phyloP scores from a whole-genome alignment of 176 grass and related monocot genomes.

The Zoysia japonica region DNA sequence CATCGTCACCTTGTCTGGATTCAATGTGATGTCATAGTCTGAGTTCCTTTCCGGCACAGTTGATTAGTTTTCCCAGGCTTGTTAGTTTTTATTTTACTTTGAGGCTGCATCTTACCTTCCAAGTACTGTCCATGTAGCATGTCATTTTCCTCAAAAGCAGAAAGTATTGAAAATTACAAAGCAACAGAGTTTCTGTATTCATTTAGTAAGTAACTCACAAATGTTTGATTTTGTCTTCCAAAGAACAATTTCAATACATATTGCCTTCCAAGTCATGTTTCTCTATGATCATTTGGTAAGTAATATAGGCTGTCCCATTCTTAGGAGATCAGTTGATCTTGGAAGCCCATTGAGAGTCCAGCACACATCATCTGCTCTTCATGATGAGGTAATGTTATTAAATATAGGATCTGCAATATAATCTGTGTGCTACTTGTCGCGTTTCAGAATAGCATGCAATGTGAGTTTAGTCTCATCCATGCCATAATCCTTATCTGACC shows the following conservation, averaged over 20 bases:
- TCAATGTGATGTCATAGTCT: no score
- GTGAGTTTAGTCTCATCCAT: constrained; percentile 1
- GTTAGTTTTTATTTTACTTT: constrained; percentile 26
- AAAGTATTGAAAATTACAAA: constrained; percentile 1
- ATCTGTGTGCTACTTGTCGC: constrained; percentile 9
- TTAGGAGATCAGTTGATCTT: constrained; percentile 93
- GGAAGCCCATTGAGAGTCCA: constrained; percentile 69
- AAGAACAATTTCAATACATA: constrained; percentile 33
- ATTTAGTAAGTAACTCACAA: constrained; percentile 24
- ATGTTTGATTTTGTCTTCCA: background rate
- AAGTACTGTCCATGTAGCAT: background rate
- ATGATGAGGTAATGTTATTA: constrained; percentile 73
- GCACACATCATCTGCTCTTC: constrained; percentile 59
- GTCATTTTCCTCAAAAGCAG: background rate
- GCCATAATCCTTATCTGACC: constrained; percentile 2
- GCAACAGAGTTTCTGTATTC: background rate
- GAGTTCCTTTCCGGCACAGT: no score
- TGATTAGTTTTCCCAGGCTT: background rate
- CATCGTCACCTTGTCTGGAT: no score
- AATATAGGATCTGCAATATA: constrained; percentile 13
- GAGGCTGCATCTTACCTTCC: background rate
- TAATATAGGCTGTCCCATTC: constrained; percentile 49
- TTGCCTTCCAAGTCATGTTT: constrained; percentile 26
- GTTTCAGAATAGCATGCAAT: constrained; percentile 10
- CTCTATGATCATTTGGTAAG: constrained; percentile 39